These are phyloP conservation scores for Rhizophora mangle DNA, from an alignment of 345 rosid genomes.

Conservation along the genomic window DNA sequence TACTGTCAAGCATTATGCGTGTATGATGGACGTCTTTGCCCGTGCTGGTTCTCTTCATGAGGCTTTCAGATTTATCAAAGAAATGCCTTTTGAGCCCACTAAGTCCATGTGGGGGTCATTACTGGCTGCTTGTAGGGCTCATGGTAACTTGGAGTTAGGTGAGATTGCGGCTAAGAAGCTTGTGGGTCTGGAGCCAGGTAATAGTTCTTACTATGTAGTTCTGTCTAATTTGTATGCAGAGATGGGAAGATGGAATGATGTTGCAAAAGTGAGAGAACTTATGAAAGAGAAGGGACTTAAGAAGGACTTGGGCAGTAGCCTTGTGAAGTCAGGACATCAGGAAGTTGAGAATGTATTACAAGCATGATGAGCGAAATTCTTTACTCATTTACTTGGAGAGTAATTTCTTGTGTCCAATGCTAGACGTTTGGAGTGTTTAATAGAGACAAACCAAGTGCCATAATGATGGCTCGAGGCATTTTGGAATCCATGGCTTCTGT, in stretches of 20 bases:
- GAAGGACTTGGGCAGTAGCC: conserved; percentile 43
- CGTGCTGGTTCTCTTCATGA: conserved; percentile 41
- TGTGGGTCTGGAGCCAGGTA: conserved; percentile 48
- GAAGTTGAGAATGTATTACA: conserved; percentile 11
- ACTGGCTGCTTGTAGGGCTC: conserved; percentile 38
- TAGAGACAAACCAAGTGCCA: not conserved
- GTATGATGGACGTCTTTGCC: conserved; percentile 45
- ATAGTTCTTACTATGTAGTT: conserved; percentile 37
- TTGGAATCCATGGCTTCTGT: not conserved
- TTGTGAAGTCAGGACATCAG: conserved; percentile 20
- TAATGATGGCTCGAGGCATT: not conserved
- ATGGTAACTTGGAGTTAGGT: conserved; percentile 41
- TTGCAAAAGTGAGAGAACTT: conserved; percentile 32
- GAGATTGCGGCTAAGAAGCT: conserved; percentile 48
- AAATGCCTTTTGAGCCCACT: conserved; percentile 51
- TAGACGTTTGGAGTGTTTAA: not conserved
- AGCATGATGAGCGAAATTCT: not conserved
- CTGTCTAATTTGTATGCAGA: conserved; percentile 46
- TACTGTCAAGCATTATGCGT: conserved; percentile 44
- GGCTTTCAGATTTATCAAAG: conserved; percentile 34
- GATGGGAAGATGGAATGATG: conserved; percentile 54
- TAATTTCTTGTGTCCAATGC: not conserved
- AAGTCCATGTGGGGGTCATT: conserved; percentile 56
- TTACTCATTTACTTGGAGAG: not conserved
- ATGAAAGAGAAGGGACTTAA: conserved; percentile 41